Percentiles rank a stretch among this genome's conserved stretches.
These are phyloP conservation scores for Neurospora sp. DNA, from an alignment of 495 filamentous ascomycete genomes.

Conservation along the genomic window DNA sequence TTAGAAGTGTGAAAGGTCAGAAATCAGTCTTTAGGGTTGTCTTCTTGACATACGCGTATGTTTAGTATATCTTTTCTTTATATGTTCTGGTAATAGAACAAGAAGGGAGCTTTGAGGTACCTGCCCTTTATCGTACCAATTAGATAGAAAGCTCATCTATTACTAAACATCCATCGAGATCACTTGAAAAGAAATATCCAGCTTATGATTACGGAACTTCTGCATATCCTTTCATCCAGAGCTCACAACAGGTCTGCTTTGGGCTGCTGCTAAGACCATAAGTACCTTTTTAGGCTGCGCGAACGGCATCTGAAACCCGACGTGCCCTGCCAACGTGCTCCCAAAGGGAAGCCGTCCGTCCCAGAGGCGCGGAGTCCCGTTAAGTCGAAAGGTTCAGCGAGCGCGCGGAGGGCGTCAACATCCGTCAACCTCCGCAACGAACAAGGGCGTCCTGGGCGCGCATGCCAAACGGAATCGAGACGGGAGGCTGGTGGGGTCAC, in stretches of 20 bases:
- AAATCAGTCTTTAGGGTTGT: too few species aligned
- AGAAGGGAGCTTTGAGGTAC: not conserved
- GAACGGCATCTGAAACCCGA: not conserved
- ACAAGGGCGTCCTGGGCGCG: not conserved
- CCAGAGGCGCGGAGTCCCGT: not conserved
- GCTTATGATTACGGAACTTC: not conserved
- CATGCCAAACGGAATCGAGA: constrained; percentile 16
- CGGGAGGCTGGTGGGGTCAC: constrained; percentile 23
- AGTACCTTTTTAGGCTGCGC: not conserved
- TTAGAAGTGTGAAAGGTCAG: too few species aligned
- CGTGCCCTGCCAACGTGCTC: not conserved
- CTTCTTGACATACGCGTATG: not conserved
- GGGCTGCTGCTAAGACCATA: not conserved
- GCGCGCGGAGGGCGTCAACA: not conserved
- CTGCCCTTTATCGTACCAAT: too few species aligned
- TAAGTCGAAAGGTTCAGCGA: not conserved
- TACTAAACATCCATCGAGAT: not conserved
- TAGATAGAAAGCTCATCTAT: not conserved
- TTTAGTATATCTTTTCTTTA: not conserved
- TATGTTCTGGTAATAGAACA: not conserved
- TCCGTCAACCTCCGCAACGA: not conserved
- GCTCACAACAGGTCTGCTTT: not conserved
- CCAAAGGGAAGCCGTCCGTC: not conserved
- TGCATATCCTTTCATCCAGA: not conserved
- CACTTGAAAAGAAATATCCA: not conserved